phyloP scores from a whole-genome alignment of 768 basidiomycete species.

The Lactarius hatsudake region DNA sequence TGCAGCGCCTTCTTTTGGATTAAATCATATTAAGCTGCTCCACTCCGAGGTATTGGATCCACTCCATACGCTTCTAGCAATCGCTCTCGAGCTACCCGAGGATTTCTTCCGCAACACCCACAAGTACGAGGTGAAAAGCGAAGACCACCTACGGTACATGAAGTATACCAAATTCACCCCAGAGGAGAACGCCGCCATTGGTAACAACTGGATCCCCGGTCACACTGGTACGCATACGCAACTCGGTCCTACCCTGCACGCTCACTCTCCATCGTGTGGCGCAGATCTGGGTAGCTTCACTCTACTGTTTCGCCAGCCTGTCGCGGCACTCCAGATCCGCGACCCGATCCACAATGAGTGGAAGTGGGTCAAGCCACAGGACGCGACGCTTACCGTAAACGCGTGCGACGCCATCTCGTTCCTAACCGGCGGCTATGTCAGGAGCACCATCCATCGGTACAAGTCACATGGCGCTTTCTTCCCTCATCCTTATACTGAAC shows the following conservation, averaged over 20 bases:
- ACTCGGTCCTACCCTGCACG: not conserved
- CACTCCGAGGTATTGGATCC: constrained; percentile 49
- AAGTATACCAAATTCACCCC: constrained; percentile 47
- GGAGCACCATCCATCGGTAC: constrained; percentile 43
- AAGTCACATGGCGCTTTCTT: not conserved
- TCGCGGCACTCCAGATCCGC: constrained; percentile 52
- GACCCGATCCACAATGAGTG: constrained; percentile 47
- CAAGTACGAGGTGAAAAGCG: constrained; percentile 45
- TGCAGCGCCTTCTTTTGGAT: not conserved
- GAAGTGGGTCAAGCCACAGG: constrained; percentile 54
- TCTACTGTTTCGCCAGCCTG: constrained; percentile 53
- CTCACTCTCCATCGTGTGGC: too few relatives aligned
- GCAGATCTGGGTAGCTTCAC: constrained; percentile 49
- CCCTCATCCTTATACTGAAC: not conserved
- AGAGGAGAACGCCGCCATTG: constrained; percentile 40
- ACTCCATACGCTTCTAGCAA: constrained; percentile 46
- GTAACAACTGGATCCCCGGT: constrained; percentile 38
- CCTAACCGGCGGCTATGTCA: constrained; percentile 49
- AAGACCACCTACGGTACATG: constrained; percentile 55
- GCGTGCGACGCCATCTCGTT: constrained; percentile 48
- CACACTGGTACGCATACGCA: constrained; percentile 39
- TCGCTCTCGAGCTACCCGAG: constrained; percentile 52
- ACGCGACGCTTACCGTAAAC: constrained; percentile 49
- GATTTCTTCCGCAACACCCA: constrained; percentile 48
- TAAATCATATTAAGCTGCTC: constrained; percentile 32